Conservation (phyloP, 441 rosid genomes). For the Bruguiera hainesii region DNA sequence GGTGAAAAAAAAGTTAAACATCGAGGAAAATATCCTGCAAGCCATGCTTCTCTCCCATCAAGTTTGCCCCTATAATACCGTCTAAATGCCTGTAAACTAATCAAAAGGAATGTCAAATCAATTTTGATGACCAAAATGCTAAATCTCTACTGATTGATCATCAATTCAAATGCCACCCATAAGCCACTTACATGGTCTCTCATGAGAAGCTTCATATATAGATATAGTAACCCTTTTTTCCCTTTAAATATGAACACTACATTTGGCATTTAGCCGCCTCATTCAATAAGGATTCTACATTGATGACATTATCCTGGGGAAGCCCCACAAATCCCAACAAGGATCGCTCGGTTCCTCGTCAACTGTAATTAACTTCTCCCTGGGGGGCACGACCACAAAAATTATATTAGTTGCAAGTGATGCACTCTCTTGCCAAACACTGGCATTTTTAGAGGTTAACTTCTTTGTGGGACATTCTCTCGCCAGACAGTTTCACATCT, state of each 20-base stretch:
- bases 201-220: too few species aligned
- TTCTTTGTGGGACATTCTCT: slow-evolving; percentile 26
- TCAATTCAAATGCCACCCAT: too few species aligned
- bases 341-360: slow-evolving; percentile 26
- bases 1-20: background rate
- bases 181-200: too few species aligned
- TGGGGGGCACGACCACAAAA: slow-evolving; percentile 16
- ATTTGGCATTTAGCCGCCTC: background rate
- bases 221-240: background rate
- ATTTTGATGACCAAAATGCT: too few species aligned
- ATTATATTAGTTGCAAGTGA: slow-evolving; percentile 3
- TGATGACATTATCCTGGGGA: background rate
- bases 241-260: background rate
- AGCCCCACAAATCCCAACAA: slow-evolving; percentile 21
- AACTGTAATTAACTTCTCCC: slow-evolving; percentile 18
- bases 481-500: slow-evolving; percentile 20
- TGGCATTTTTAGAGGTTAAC: background rate
- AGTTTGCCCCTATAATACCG: too few species aligned
- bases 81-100: too few species aligned
- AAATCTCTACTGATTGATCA: too few species aligned
- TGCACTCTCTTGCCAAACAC: background rate
- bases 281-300: background rate
- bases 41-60: too few species aligned
- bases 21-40: background rate
- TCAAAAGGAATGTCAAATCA: too few species aligned